Conservation (phyloP, 208 protist species). For the Trypanosoma melophagium region DNA sequence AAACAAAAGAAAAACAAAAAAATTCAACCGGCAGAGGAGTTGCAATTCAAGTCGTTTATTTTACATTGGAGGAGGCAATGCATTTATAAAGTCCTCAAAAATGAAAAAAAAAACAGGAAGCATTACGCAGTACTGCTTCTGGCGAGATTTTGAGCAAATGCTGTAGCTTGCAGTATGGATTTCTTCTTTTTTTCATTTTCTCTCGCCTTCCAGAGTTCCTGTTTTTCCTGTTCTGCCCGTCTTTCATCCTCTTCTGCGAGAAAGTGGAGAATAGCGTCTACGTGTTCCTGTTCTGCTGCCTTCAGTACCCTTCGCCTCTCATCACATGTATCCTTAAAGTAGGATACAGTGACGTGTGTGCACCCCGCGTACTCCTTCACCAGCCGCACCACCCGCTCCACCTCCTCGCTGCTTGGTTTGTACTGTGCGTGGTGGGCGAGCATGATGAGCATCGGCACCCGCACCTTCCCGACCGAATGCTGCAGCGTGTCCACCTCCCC, state of each 20-base stretch:
- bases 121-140: constrained; percentile 4
- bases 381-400: constrained; percentile 29
- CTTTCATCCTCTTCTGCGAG: constrained; percentile 37
- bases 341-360: constrained; percentile 42
- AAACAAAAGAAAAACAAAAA: constrained; percentile 13
- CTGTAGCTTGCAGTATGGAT: constrained; percentile 21
- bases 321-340: constrained; percentile 68
- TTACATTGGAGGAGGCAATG: neutral
- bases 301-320: constrained; percentile 64
- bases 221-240: constrained; percentile 26
- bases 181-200: constrained; percentile 36
- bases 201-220: constrained; percentile 18
- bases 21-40: neutral
- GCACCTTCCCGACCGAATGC: constrained; percentile 33
- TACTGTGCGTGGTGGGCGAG: constrained; percentile 60
- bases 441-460: constrained; percentile 59
- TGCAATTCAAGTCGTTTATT: too few species aligned
- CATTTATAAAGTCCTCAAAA: neutral
- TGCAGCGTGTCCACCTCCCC: constrained; percentile 31
- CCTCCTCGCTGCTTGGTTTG: constrained; percentile 28
- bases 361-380: constrained; percentile 33
- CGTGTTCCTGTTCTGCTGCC: constrained; percentile 34
- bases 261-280: constrained; percentile 46
- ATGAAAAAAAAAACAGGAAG: neutral
- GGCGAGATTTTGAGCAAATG: constrained; percentile 17